A percentile compares a stretch with the other conserved stretches of the same genome.
These are phyloP conservation scores for Claviceps pazoutovae DNA, from an alignment of 2,329 filamentous ascomycete genomes.

Conservation along the genomic window DNA sequence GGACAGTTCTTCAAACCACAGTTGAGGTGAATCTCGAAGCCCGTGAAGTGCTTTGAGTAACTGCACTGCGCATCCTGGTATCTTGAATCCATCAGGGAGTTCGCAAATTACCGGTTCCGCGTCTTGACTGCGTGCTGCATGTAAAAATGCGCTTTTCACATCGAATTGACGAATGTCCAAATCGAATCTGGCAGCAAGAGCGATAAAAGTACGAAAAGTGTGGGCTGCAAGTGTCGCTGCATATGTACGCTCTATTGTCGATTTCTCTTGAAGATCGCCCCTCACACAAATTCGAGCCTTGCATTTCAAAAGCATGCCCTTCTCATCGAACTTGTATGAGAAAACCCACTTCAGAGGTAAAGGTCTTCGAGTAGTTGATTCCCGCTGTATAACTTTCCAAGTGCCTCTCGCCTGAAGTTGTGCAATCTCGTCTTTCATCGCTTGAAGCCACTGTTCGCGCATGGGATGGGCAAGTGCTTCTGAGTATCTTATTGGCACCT, in stretches of 20 bases:
- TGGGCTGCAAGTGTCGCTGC: background rate
- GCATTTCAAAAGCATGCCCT: background rate
- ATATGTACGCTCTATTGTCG: background rate
- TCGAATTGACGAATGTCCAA: background rate
- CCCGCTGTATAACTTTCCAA: too few species aligned
- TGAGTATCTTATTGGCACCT: too few species aligned
- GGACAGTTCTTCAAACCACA: too few species aligned
- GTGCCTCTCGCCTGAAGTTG: too few species aligned
- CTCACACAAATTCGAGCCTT: background rate
- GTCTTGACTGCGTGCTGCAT: too few species aligned
- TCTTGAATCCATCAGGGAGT: too few species aligned
- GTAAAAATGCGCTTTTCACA: background rate
- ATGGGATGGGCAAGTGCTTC: too few species aligned
- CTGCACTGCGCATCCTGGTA: too few species aligned
- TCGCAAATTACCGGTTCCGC: too few species aligned
- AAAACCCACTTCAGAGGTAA: background rate
- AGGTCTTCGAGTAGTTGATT: background rate
- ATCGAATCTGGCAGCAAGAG: background rate
- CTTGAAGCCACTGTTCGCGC: too few species aligned
- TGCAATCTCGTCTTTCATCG: too few species aligned
- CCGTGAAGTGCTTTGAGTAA: too few species aligned
- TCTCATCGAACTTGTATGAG: background rate
- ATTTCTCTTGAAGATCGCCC: background rate
- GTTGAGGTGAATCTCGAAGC: background rate
- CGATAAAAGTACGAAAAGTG: background rate